Evolutionary conservation across 345 rosid species (phyloP), one percentile per base, ranked within the genome.

Genomic region (Syzygium grande): DNA sequence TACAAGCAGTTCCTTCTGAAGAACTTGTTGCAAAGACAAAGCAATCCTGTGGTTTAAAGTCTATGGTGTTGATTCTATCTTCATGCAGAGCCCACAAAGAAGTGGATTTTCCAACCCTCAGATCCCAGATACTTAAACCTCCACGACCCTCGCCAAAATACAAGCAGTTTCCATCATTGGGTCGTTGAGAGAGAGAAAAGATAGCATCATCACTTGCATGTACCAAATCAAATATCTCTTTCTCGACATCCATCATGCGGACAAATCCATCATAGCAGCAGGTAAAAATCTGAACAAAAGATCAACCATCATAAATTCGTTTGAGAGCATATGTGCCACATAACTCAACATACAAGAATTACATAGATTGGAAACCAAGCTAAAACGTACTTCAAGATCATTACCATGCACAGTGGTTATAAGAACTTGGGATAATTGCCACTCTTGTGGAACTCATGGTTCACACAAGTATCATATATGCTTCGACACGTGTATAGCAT

Each of bases 1-100:
- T 90, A 79, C 94, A 91, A 87, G 95, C 98, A 84, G 96, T 93
- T 38, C 94, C 93, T 90, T 98, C 98, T 5, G 94, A 86, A 86
- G 99, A 98, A 90, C 98, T 93, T 68, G 98, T 96, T 51, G 92
- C 96, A 96, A 98, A 94, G 73, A 93, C 89, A 85, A 91, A 87
- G 23, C 95, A 92, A 85, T 95, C 92, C 73, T 84, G 95, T 16
- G 93, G 87, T 90, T 92, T 93, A 87, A 97, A 97, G 89, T 95
- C 98, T 85, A 97, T 92, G 83, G 98, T 86, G 87, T 96, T 97
- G 88, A 97, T 95, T 91, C 97, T 93, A 34, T 85, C 63, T 80
- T 92, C 95, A 89, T 97, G 99, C 65, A 96, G 91, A 86, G 55
- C 89, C 97, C 95, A 94, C 1, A 91, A 84, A 84, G 84, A 86